phyloP scores from a whole-genome alignment of 2,329 filamentous ascomycete genomes.

The Aspergillus neotritici region DNA sequence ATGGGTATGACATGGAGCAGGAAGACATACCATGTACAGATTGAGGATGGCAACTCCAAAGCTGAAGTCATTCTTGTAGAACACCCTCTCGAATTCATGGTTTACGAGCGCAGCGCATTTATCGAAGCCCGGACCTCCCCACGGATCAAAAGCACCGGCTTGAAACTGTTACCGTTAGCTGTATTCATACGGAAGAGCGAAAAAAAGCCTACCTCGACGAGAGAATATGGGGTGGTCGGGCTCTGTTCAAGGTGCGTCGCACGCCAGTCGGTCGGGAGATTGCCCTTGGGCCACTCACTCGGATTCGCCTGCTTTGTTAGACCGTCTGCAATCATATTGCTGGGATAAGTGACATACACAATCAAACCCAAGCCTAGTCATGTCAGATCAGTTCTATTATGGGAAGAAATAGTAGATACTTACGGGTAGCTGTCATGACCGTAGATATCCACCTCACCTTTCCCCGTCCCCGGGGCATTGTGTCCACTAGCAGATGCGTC shows the following conservation, averaged over 20 bases:
- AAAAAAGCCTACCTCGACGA: constrained; percentile 47
- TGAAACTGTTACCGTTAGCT: constrained; percentile 50
- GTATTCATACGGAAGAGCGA: too few species aligned
- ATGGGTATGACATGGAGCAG: too few species aligned
- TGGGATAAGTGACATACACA: constrained; percentile 23
- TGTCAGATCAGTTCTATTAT: constrained; percentile 3
- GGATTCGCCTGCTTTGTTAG: constrained; percentile 46
- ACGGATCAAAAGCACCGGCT: constrained; percentile 67
- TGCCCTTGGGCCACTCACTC: constrained; percentile 53
- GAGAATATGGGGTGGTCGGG: constrained; percentile 59
- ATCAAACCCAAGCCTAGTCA: constrained; percentile 34
- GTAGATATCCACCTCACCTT: constrained; percentile 58
- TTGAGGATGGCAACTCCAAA: constrained; percentile 64
- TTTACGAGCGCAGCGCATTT: constrained; percentile 62
- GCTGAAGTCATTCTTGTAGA: constrained; percentile 70
- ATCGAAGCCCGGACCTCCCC: constrained; percentile 66
- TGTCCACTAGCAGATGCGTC: constrained; percentile 59
- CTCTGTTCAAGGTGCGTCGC: constrained; percentile 54
- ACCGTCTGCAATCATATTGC: neutral
- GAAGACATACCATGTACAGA: constrained; percentile 61
- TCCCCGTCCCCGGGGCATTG: constrained; percentile 58
- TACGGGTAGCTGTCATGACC: constrained; percentile 60
- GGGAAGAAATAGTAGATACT: constrained; percentile 7
- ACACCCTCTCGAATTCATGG: constrained; percentile 69
- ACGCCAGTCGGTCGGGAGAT: constrained; percentile 54